Evolutionary conservation across 345 rosid genomes (phyloP).

Genomic region (Pugionium dolabratum): DNA sequence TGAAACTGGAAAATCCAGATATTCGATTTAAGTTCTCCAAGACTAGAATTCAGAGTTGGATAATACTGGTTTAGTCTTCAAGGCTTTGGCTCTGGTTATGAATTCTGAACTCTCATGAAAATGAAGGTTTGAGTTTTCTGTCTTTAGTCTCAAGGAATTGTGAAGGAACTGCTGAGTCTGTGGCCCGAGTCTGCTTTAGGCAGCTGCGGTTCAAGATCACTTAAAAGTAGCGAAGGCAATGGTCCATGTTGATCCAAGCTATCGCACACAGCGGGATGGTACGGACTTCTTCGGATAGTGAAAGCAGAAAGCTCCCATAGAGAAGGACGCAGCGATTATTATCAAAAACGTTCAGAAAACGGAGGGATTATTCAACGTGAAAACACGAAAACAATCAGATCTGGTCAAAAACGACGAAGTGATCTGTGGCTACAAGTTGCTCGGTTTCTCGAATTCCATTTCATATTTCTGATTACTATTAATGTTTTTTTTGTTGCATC

Average conservation of each 20-base stretch:
- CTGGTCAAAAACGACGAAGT: conserved; percentile 33
- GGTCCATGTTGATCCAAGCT: conserved; percentile 58
- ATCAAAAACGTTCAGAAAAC: background rate
- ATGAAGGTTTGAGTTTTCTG: background rate
- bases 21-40: too few relatives aligned
- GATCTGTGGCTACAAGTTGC: conserved; percentile 39
- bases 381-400: conserved; percentile 21
- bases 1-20: too few relatives aligned
- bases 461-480: conserved; percentile 9
- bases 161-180: conserved; percentile 58
- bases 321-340: conserved; percentile 56
- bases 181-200: conserved; percentile 94
- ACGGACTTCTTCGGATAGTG: conserved; percentile 62
- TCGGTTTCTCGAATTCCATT: conserved; percentile 33
- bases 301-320: conserved; percentile 50
- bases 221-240: conserved; percentile 34
- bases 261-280: conserved; percentile 83
- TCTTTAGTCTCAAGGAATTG: conserved; percentile 51
- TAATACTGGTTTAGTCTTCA: background rate
- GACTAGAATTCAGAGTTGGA: too few relatives aligned
- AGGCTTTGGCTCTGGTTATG: background rate
- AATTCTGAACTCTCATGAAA: background rate
- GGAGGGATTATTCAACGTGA: background rate
- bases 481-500: background rate
- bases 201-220: conserved; percentile 41